A percentile compares a stretch with the other conserved stretches of the same genome.
Conservation (phyloP, 2,329 filamentous ascomycete genomes). For the Diplodia corticola region DNA sequence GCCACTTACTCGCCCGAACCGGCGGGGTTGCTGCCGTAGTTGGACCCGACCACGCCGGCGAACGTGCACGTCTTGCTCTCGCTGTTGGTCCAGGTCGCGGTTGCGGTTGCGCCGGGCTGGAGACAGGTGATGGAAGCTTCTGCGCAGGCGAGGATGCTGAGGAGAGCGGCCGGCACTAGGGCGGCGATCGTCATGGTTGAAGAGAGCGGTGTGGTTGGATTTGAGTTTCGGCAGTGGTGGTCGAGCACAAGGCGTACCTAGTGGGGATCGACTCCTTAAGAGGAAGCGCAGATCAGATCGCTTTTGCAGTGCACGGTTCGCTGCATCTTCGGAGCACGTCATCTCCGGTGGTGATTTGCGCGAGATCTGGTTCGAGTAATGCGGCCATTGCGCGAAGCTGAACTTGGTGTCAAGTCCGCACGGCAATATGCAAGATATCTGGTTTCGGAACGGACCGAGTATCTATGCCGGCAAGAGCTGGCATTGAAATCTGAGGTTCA, state of each 20-base stretch:
- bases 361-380: neutral
- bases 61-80: slow-evolving; percentile 47
- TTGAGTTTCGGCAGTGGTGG: neutral
- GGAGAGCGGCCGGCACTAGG: no score
- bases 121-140: slow-evolving; percentile 43
- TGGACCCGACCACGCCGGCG: slow-evolving; percentile 49
- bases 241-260: neutral
- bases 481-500: no score
- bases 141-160: slow-evolving; percentile 11
- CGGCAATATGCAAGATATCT: neutral
- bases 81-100: slow-evolving; percentile 50
- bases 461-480: no score
- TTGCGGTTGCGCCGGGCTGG: slow-evolving; percentile 44
- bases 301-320: slow-evolving; percentile 4
- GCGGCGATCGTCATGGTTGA: neutral
- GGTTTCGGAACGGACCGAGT: neutral
- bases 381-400: neutral
- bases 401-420: neutral
- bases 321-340: slow-evolving; percentile 1
- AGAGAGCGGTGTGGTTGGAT: neutral
- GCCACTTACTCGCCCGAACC: slow-evolving; percentile 49
- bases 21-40: slow-evolving; percentile 47
- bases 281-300: neutral
- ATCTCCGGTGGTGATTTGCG: neutral
- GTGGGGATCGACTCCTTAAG: neutral